Percentiles rank a stretch among this genome's conserved stretches.
Evolutionary conservation across 179 eudicot genomes (phyloP).

Genomic region (Beta macrorhiza): DNA sequence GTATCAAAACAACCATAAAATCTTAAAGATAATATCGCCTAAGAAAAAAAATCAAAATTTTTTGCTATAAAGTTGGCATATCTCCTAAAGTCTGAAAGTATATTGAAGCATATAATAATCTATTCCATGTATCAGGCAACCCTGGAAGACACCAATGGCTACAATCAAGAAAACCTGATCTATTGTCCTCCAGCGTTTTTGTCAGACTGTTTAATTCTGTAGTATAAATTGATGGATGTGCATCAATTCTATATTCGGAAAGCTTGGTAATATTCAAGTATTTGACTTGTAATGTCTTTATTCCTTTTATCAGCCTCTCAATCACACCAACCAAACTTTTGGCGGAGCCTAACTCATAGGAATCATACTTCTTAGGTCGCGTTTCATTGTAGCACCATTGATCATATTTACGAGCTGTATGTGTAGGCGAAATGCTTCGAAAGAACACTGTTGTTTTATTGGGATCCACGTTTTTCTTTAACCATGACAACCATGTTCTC

Average conservation of each 20-base stretch:
- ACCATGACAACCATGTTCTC: conserved; percentile 41
- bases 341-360: conserved; percentile 20
- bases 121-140: conserved; percentile 43
- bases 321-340: conserved; percentile 15
- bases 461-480: conserved; percentile 30
- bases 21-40: too few relatives aligned
- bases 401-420: neutral
- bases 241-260: conserved; percentile 34
- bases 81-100: conserved; percentile 16
- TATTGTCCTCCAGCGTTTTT: neutral
- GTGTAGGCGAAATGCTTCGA: conserved; percentile 32
- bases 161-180: conserved; percentile 29
- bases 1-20: too few relatives aligned
- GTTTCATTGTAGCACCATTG: conserved; percentile 39
- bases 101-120: conserved; percentile 41
- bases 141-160: conserved; percentile 52
- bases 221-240: conserved; percentile 36
- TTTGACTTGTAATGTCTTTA: conserved; percentile 13
- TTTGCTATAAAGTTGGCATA: neutral
- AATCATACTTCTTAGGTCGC: conserved; percentile 30
- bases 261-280: conserved; percentile 37
- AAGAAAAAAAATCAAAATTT: too few relatives aligned
- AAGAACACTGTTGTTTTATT: conserved; percentile 35
- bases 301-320: conserved; percentile 15
- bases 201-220: neutral